Conservation (phyloP, 106 monocot genomes). For the Posidonia australis region DNA sequence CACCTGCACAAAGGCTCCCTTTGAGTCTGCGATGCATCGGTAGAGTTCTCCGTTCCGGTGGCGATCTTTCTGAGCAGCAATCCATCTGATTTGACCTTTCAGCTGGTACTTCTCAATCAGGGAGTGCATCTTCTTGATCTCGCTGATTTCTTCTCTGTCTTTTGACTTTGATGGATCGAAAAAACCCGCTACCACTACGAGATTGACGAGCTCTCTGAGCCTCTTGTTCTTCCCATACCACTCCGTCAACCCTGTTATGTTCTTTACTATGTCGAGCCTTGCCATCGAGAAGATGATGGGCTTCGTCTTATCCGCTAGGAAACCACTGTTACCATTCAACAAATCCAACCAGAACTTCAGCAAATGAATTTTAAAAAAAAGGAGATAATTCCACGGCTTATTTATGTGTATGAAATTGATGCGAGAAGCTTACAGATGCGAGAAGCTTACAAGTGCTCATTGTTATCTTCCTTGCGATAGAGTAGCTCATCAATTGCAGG, state of each 20-base stretch:
- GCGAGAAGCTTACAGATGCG: no score
- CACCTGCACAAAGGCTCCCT: conserved; percentile 89
- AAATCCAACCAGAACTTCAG: no score
- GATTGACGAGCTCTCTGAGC: conserved; percentile 77
- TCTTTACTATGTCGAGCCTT: conserved; percentile 91
- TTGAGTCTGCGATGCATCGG: conserved; percentile 85
- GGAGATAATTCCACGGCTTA: no score
- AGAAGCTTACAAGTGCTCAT: conserved; percentile 65
- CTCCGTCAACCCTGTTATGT: conserved; percentile 78
- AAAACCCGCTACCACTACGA: conserved; percentile 83
- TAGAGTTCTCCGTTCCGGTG: conserved; percentile 80
- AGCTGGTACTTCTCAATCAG: conserved; percentile 70
- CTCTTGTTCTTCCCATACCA: conserved; percentile 86
- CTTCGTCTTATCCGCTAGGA: conserved; percentile 58
- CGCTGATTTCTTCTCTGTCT: conserved; percentile 83
- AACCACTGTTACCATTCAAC: conserved; percentile 50
- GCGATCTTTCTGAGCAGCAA: conserved; percentile 76
- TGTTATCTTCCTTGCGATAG: conserved; percentile 57
- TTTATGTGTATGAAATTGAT: background rate
- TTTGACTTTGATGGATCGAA: conserved; percentile 78
- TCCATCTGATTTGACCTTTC: conserved; percentile 88
- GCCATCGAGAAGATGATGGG: conserved; percentile 99
- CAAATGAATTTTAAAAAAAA: background rate
- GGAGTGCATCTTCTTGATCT: conserved; percentile 91
- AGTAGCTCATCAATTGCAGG: conserved; percentile 71